Evolutionary conservation across 1,139 yeast genomes (phyloP).

Genomic region (Scheffersomyces titani): DNA sequence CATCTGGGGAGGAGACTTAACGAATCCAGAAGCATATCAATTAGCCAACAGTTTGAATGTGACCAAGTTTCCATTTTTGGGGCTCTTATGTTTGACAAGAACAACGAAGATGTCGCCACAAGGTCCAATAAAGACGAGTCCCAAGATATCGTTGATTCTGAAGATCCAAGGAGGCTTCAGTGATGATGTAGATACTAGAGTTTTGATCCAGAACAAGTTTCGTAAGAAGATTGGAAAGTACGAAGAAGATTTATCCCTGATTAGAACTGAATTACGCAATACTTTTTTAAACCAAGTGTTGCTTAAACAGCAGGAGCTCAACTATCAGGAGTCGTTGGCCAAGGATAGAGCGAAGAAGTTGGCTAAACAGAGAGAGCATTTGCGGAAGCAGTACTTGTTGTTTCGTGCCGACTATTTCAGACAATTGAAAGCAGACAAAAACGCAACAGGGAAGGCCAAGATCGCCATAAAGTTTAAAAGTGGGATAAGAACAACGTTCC

Average conservation of each 20-base stretch:
- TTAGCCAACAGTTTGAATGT: conserved; percentile 76
- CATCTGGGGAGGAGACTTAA: conserved; percentile 88
- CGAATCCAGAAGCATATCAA: conserved; percentile 80
- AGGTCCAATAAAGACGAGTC: conserved; percentile 54
- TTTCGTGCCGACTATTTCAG: conserved; percentile 53
- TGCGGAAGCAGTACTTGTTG: conserved; percentile 31
- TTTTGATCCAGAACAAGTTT: conserved; percentile 39
- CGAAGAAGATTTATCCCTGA: conserved; percentile 58
- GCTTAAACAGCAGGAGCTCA: conserved; percentile 74
- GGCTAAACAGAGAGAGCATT: conserved; percentile 23
- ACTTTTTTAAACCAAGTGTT: conserved; percentile 60
- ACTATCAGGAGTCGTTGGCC: conserved; percentile 69
- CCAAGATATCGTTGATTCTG: conserved; percentile 61
- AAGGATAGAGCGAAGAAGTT: conserved; percentile 48
- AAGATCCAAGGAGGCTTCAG: conserved; percentile 66
- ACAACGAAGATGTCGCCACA: conserved; percentile 58
- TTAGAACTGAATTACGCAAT: conserved; percentile 64
- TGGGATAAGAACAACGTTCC: conserved; percentile 51
- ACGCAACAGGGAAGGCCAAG: conserved; percentile 33
- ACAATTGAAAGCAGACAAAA: conserved; percentile 34
- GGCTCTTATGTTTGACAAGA: conserved; percentile 60
- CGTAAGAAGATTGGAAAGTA: conserved; percentile 52
- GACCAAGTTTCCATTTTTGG: conserved; percentile 79
- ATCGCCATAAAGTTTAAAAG: conserved; percentile 60
- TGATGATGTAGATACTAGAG: conserved; percentile 28